Conservation (phyloP, 2,329 filamentous ascomycete genomes). For the Davidsoniella virescens region DNA sequence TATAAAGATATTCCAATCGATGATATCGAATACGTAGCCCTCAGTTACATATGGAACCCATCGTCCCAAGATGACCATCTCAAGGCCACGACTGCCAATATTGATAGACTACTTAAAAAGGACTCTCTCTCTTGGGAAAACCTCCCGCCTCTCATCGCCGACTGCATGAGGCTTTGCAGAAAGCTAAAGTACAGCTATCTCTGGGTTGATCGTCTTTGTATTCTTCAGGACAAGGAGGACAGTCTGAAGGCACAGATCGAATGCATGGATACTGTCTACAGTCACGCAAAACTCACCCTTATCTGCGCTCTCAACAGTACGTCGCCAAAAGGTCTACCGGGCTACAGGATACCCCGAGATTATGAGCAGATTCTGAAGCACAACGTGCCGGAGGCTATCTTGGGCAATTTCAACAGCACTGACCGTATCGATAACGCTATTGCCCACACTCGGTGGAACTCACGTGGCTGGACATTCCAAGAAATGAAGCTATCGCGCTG, state of each 20-base stretch:
- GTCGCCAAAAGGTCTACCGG: background rate
- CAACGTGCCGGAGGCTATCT: background rate
- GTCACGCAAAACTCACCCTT: constrained; percentile 28
- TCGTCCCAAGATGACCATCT: constrained; percentile 13
- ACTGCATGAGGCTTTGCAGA: constrained; percentile 26
- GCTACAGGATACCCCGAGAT: background rate
- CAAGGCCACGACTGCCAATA: background rate
- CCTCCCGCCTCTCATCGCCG: constrained; percentile 18
- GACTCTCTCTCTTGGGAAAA: background rate
- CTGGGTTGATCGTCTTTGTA: constrained; percentile 30
- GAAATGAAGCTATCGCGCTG: constrained; percentile 1
- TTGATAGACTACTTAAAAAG: background rate
- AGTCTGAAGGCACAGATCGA: constrained; percentile 23
- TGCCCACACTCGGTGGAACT: constrained; percentile 23
- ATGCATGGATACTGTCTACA: constrained; percentile 29
- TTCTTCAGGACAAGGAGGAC: constrained; percentile 26
- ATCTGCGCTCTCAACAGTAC: constrained; percentile 15
- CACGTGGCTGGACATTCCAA: constrained; percentile 8
- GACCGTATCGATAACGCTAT: constrained; percentile 1
- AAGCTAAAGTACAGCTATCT: constrained; percentile 27
- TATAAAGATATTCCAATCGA: background rate
- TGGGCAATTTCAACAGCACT: background rate
- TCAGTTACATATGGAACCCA: constrained; percentile 27
- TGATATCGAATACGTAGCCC: constrained; percentile 21
- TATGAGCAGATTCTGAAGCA: background rate